phyloP scores from a whole-genome alignment of 23 red algal genomes.

The Gracilaria gracilis region DNA sequence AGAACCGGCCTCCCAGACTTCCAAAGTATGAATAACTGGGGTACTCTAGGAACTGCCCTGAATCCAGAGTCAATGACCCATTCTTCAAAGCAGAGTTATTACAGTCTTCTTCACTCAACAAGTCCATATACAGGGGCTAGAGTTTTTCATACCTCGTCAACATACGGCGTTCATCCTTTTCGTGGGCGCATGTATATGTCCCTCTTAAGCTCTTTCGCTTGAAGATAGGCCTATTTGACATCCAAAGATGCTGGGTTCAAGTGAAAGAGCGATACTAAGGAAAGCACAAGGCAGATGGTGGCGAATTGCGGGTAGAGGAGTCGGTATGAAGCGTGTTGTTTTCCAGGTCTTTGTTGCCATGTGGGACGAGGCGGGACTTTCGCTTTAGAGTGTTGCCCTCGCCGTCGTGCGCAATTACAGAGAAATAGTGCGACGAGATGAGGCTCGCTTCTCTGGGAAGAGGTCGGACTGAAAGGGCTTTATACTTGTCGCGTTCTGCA shows the following conservation, averaged over 20 bases:
- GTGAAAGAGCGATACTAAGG: not conserved
- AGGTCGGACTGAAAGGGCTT: not conserved
- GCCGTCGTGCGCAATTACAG: not conserved
- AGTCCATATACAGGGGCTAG: not conserved
- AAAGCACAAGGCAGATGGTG: not conserved
- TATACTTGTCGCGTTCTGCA: not conserved
- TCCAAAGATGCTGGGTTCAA: not conserved
- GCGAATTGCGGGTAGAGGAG: not conserved
- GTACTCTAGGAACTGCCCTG: not conserved
- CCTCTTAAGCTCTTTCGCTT: not conserved
- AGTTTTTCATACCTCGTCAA: not conserved
- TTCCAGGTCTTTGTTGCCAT: not conserved
- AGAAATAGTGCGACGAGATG: slow-evolving; percentile 2
- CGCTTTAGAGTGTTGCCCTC: not conserved
- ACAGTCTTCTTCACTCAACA: slow-evolving; percentile 23
- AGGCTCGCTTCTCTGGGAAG: not conserved
- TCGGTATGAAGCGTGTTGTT: not conserved
- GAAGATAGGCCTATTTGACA: not conserved
- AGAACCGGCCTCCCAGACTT: not conserved
- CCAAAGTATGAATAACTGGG: slow-evolving; percentile 27
- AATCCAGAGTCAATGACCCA: slow-evolving; percentile 13
- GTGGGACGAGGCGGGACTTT: slow-evolving; percentile 6
- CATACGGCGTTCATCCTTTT: not conserved
- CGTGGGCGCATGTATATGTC: slow-evolving; percentile 11
- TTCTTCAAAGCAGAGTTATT: slow-evolving; percentile 15